Conservation (phyloP, 768 basidiomycete genomes). For the Psilocybe cyanescens region DNA sequence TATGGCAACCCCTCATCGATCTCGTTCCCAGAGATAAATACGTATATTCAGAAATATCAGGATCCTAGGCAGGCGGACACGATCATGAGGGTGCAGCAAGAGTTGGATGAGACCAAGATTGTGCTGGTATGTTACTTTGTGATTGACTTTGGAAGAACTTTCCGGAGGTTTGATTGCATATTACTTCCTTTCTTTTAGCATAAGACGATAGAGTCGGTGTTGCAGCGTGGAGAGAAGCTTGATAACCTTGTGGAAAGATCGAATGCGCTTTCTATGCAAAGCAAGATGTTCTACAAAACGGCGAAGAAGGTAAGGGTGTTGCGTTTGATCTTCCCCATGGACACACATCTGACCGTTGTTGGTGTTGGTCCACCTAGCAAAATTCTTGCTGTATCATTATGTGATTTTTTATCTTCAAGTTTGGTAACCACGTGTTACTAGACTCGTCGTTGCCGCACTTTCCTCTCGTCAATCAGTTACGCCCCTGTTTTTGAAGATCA, state of each 20-base stretch:
- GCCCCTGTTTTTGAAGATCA: not conserved
- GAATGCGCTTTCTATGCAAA: constrained; percentile 83
- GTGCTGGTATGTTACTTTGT: constrained; percentile 72
- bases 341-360: constrained; percentile 14
- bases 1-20: constrained; percentile 69
- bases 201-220: constrained; percentile 98
- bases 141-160: not conserved
- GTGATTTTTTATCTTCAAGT: constrained; percentile 35
- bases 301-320: constrained; percentile 85
- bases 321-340: not conserved
- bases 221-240: constrained; percentile 95
- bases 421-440: not conserved
- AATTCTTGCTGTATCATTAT: constrained; percentile 93
- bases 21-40: constrained; percentile 76
- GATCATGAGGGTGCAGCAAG: constrained; percentile 98
- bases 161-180: not conserved
- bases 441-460: not conserved
- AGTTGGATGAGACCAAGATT: constrained; percentile 99
- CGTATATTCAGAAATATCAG: constrained; percentile 91
- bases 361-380: constrained; percentile 60
- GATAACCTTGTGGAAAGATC: constrained; percentile 96
- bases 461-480: not conserved
- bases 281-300: constrained; percentile 99
- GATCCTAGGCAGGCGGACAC: constrained; percentile 97
- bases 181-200: constrained; percentile 58